Base-by-base conservation (phyloP, 495 filamentous ascomycete genomes). In the Trichoderma gamsii region DNA sequence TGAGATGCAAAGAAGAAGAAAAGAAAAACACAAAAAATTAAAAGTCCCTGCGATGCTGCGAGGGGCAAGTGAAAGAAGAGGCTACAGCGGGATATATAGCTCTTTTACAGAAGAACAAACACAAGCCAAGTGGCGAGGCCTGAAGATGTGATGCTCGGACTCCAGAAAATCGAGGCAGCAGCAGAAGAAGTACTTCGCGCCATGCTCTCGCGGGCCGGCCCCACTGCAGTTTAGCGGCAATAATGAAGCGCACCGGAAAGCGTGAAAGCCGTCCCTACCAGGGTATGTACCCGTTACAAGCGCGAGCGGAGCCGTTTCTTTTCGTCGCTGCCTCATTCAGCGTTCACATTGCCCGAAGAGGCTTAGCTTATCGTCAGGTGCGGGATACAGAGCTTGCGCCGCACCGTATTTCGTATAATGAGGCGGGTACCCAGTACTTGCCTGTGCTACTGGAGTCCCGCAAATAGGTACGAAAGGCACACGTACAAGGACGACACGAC, bases 121-220 rank as follows among this genome's bases (percentile, higher is more conserved):
- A 56, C 51, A 61, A 25, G 56, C 56, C 56, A 21, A 61, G 56
- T 27, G 56, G 25, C 56, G 27, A 29, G 56, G 52, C 52, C 56
- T 61, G 27, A 18, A 61, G 56, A 61, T 61, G 23, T 16, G 16
- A 61, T 21, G 56, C 13, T 32, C 9, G 27, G 56, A 61, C 12
- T 27, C 56, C 11, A 16, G 27, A 32, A 61, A 61, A 61, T 21
- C 23, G 56, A 27, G 56, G 56, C 56, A 32, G 25, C 56, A 32
- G n/a, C 8, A 6, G 15, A 61, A 61, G 56, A 61, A 61, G 56
- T 13, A 18, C 6, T 61, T 15, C 13, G 15, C 44, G 13, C 15
- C 13, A 49, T 15, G 15, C 44, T 49, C 44, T 49, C 44, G 44
- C 23, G 56, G 27, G 6, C 8, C 49, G 49, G n/a, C 49, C 18